phyloP scores from a whole-genome alignment of 2,329 filamentous ascomycete species.

The Emergomyces africanus region DNA sequence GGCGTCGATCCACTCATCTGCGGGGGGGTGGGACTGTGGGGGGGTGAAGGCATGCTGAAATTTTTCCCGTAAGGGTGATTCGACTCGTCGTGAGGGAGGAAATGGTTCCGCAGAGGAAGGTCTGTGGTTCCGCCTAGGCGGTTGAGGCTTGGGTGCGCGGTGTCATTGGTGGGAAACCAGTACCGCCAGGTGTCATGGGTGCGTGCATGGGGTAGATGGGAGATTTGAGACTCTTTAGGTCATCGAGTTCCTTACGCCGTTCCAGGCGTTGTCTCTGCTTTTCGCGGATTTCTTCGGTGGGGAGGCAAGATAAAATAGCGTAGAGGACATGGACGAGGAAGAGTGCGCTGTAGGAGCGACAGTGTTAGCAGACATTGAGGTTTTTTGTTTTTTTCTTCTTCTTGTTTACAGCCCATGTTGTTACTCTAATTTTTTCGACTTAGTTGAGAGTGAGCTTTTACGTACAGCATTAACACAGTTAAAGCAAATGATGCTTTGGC shows the following conservation, averaged over 20 bases:
- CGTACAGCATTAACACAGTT: conserved; percentile 44
- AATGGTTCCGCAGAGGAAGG: conserved; percentile 28
- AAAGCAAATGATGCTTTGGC: conserved; percentile 46
- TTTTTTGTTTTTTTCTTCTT: background rate
- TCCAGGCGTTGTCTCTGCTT: conserved; percentile 17
- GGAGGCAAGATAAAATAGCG: conserved; percentile 35
- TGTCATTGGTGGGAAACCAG: conserved; percentile 27
- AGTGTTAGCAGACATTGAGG: conserved; percentile 8
- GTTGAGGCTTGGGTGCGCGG: conserved; percentile 31
- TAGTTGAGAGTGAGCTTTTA: conserved; percentile 9
- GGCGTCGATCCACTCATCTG: background rate
- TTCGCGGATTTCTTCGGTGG: conserved; percentile 26
- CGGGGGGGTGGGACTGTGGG: conserved; percentile 5
- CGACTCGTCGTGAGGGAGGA: conserved; percentile 12
- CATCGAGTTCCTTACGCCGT: conserved; percentile 20
- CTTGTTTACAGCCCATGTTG: background rate
- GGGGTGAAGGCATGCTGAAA: conserved; percentile 11
- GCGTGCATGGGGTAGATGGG: conserved; percentile 24
- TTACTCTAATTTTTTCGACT: too few species aligned
- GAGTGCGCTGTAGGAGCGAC: conserved; percentile 28
- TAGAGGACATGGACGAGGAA: conserved; percentile 38
- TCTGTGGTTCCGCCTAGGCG: conserved; percentile 26
- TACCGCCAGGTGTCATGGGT: conserved; percentile 13
- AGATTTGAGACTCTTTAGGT: conserved; percentile 26
- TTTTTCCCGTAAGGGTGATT: background rate